phyloP scores from a whole-genome alignment of 768 basidiomycete species.

The button mushroom (Agaricus bisporus) region DNA sequence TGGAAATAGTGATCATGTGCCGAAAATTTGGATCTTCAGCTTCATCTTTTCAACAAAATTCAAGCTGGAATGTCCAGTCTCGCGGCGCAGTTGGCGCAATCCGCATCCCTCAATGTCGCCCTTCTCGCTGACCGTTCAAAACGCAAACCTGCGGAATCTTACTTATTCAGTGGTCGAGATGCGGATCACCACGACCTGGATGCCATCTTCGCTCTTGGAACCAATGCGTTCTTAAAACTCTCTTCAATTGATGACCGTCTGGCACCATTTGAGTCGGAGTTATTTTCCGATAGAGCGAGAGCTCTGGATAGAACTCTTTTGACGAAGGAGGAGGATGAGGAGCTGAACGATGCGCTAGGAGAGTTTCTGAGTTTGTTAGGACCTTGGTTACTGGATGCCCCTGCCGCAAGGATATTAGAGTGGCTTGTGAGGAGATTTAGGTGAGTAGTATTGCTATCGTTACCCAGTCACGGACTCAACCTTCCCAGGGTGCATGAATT shows the following conservation, averaged over 20 bases:
- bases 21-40: neutral
- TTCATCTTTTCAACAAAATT: neutral
- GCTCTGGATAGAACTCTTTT: constrained; percentile 74
- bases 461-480: neutral
- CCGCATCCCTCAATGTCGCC: constrained; percentile 71
- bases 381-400: constrained; percentile 74
- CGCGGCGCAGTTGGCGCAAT: constrained; percentile 73
- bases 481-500: constrained; percentile 80
- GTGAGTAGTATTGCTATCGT: constrained; percentile 33
- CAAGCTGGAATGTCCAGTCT: constrained; percentile 52
- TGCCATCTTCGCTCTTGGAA: constrained; percentile 73
- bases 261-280: constrained; percentile 51
- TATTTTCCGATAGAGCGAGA: constrained; percentile 81
- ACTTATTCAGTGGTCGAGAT: constrained; percentile 80
- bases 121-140: constrained; percentile 62
- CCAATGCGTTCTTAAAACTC: constrained; percentile 74
- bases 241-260: constrained; percentile 53
- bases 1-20: neutral
- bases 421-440: constrained; percentile 94
- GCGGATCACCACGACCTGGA: constrained; percentile 86
- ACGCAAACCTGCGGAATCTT: constrained; percentile 67
- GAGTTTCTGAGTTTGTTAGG: constrained; percentile 67
- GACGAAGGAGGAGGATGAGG: constrained; percentile 50
- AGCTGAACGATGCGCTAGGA: constrained; percentile 56
- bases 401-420: constrained; percentile 80